Evolutionary conservation across 2,329 filamentous ascomycete genomes (phyloP), one percentile per base, ranked within the genome.

Genomic region (Botrytis byssoidea): DNA sequence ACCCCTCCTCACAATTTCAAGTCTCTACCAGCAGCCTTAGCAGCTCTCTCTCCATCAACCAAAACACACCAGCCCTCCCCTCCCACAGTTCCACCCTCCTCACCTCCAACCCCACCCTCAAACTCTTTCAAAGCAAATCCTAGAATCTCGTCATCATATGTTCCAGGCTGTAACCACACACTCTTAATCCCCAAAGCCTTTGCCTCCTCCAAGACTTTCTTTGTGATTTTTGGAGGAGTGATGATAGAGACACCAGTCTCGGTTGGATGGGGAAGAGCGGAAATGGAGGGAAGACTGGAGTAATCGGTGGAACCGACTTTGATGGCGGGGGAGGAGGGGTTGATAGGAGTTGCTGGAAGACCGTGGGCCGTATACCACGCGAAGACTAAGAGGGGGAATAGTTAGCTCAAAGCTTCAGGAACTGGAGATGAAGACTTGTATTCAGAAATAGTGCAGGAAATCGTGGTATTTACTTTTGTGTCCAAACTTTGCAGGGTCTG

Each of bases 101-200:
- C 85, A 10, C 87, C 90, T 75, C 86, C 89, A 60, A 93, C 91
- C 94, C 87, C 91, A 55, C 90, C 89, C 77, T 90, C 85, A 79
- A 96, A 97, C 76, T 92, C 87, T 64, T 84, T 84, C 74, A 86
- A 85, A 4, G 93, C 94, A 82, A 88, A 94, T 59, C 87, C 84
- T 75, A 97, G 81, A 35, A 94, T 92, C 74, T 90, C 89, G 70
- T 92, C 89, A 81, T 97, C 90, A 81, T 92, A 98, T 25, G 90
- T 95, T 1, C 95, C 96, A 0, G 96, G 96, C 84, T 98, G 96
- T 77, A 98, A 84, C 92, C 93, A 97, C 8, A 97, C 90, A 40
- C 93, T 88, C 29, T 89, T 87, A 63, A 97, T 84, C 4, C 94
- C 91, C 18, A 92, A 85, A 73, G 88, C 85, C 82, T 91, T 92